Percentiles rank a stretch among this genome's conserved stretches.
Conservation (phyloP, 2,329 filamentous ascomycete species). For the Microcera coccophila region DNA sequence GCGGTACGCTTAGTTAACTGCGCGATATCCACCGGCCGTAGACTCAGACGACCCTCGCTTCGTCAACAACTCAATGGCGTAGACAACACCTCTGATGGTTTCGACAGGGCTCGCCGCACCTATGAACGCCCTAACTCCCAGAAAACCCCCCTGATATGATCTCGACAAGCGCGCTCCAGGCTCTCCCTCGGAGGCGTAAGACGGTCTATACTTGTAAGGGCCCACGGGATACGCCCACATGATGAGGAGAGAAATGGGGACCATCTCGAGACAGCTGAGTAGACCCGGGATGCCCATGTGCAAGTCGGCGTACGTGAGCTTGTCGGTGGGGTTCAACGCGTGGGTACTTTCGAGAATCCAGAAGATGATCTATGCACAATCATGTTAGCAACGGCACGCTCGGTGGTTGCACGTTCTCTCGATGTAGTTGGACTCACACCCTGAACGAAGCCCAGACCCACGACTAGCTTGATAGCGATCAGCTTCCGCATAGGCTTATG, state of each 20-base stretch:
- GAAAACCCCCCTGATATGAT: conserved; percentile 15
- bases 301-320: conserved; percentile 19
- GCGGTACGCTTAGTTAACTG: no score
- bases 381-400: not conserved
- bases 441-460: conserved; percentile 16
- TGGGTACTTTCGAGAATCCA: conserved; percentile 12
- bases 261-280: conserved; percentile 17
- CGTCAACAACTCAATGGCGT: no score
- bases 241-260: conserved; percentile 19
- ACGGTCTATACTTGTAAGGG: conserved; percentile 7
- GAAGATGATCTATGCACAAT: conserved; percentile 14
- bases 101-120: conserved; percentile 17
- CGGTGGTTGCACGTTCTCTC: not conserved
- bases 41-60: no score
- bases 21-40: no score
- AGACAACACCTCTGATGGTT: conserved; percentile 10
- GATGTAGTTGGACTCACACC: conserved; percentile 7
- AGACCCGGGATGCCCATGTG: conserved; percentile 20
- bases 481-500: conserved; percentile 19
- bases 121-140: conserved; percentile 15
- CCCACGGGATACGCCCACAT: conserved; percentile 17
- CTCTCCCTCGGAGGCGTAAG: not conserved
- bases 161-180: not conserved
- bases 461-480: conserved; percentile 18
- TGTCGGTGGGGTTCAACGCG: conserved; percentile 11